phyloP scores from a whole-genome alignment of 176 grass and related monocot species.

The Otatea glauca region DNA sequence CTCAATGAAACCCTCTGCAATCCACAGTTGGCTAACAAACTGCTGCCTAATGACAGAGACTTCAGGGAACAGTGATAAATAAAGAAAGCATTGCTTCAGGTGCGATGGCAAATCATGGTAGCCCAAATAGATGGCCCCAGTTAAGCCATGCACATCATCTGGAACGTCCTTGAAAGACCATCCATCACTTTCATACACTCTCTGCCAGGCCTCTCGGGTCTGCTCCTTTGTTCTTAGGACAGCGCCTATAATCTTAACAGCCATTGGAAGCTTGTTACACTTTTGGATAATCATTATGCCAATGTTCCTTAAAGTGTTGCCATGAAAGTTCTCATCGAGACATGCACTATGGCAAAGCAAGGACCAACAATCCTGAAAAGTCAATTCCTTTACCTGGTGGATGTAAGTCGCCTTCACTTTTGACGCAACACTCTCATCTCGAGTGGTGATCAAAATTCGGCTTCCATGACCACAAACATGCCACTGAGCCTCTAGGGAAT shows the following conservation, averaged over 20 bases:
- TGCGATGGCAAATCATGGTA: slow-evolving; percentile 58
- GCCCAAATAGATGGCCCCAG: slow-evolving; percentile 52
- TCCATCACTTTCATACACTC: slow-evolving; percentile 50
- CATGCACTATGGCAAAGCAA: slow-evolving; percentile 48
- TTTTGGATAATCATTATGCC: slow-evolving; percentile 56
- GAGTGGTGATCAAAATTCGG: slow-evolving; percentile 58
- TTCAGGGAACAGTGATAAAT: slow-evolving; percentile 62
- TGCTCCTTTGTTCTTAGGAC: slow-evolving; percentile 53
- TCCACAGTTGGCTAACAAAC: slow-evolving; percentile 55
- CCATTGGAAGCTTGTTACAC: slow-evolving; percentile 57
- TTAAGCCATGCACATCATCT: slow-evolving; percentile 42
- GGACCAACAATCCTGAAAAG: slow-evolving; percentile 52
- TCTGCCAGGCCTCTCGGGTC: slow-evolving; percentile 45
- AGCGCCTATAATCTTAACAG: slow-evolving; percentile 53
- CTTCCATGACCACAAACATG: slow-evolving; percentile 42
- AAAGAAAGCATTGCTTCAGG: slow-evolving; percentile 70
- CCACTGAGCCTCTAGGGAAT: slow-evolving; percentile 37
- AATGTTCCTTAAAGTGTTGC: slow-evolving; percentile 38
- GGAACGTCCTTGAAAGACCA: slow-evolving; percentile 46
- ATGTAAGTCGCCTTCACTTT: slow-evolving; percentile 40
- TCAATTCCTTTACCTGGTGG: slow-evolving; percentile 38
- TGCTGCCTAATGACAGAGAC: slow-evolving; percentile 46
- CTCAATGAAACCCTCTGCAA: slow-evolving; percentile 61
- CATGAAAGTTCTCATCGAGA: slow-evolving; percentile 23
- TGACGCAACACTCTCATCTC: slow-evolving; percentile 42